Conservation (phyloP, 305 asterid species). For the Solanum hybrid region DNA sequence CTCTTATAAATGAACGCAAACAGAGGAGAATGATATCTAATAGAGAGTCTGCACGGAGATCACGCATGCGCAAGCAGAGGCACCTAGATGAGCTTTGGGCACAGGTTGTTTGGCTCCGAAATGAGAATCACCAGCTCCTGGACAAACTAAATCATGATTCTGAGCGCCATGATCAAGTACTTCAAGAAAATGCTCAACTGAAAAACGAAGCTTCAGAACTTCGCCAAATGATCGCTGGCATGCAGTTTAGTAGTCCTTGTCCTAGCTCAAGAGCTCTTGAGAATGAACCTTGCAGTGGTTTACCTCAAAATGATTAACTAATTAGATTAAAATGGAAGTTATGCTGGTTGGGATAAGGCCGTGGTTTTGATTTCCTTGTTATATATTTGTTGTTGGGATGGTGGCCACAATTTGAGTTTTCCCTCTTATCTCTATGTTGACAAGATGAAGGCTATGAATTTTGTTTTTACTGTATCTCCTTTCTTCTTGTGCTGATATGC, state of each 20-base stretch:
- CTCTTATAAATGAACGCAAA: conserved; percentile 73
- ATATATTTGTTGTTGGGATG: not conserved
- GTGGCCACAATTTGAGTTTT: not conserved
- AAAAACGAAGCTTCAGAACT: conserved; percentile 67
- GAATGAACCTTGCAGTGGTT: conserved; percentile 38
- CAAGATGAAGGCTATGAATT: not conserved
- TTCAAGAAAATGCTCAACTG: conserved; percentile 62
- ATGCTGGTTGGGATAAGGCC: not conserved
- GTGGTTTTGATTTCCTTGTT: conserved; percentile 10
- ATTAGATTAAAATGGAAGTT: not conserved
- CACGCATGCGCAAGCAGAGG: conserved; percentile 92
- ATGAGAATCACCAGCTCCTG: conserved; percentile 70
- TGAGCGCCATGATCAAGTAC: conserved; percentile 43
- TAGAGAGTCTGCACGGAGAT: conserved; percentile 81
- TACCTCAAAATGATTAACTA: conserved; percentile 21
- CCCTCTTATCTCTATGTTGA: conserved; percentile 1
- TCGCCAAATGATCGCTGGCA: conserved; percentile 49
- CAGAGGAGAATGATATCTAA: conserved; percentile 87
- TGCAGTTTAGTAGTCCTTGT: conserved; percentile 53
- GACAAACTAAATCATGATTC: conserved; percentile 57
- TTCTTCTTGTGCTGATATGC: conserved; percentile 3
- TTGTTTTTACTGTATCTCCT: not conserved
- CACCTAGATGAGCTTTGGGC: conserved; percentile 94
- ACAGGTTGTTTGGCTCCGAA: conserved; percentile 76
- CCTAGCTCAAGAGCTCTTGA: conserved; percentile 44